Evolutionary conservation across 805 yeast genomes (phyloP), one percentile per base, ranked within the genome.

Genomic region (Kluyveromyces wickerhamii): DNA sequence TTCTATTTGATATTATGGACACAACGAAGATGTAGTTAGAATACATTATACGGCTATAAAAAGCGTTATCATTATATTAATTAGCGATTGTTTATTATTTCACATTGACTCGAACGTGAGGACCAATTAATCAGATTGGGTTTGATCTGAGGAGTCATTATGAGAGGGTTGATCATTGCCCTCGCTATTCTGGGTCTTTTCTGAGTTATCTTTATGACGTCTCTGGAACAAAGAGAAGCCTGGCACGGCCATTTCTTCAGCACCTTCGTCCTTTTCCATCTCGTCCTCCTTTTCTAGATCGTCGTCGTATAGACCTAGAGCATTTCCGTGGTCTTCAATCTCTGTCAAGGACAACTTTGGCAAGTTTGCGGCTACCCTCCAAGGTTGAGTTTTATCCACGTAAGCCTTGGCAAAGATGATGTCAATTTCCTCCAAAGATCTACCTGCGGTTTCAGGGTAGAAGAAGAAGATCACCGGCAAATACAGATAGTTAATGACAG

Each of bases 371-470:
- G 87, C 87, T 31, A 80, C 79, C 54, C 73, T 66, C 70, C 67
- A 79, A 21, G 79, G 73, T 42, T 66, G 69, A 44, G 67, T 68
- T 32, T 68, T 67, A 41, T 80, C 87, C 29, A 59, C 66, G 44
- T 68, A 58, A n/a, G 57, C 45, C 38, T 48, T 48, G 29, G 52
- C 52, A 26, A 61, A 74, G 37, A 80, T 76, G 51, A 77, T 76
- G 53, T 80, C 88, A 54, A 80, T 72, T 51, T 79, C 85, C 57
- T 80, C 88, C 58, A 81, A 67, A 24, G 81, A 67, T 55, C 85
- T 71, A 32, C 86, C 85, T 21, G 81, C 75, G 28, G 87, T 79
- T 63, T 81, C 89, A 27, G 88, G 89, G 57, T 77, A 81, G 58
- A 69, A 72, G 62, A 78, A 69, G 68, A 62, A 77, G 42, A 74